These are phyloP conservation scores for Raffaelea albimanens DNA, from an alignment of 2,329 filamentous ascomycete species.

Conservation along the genomic window DNA sequence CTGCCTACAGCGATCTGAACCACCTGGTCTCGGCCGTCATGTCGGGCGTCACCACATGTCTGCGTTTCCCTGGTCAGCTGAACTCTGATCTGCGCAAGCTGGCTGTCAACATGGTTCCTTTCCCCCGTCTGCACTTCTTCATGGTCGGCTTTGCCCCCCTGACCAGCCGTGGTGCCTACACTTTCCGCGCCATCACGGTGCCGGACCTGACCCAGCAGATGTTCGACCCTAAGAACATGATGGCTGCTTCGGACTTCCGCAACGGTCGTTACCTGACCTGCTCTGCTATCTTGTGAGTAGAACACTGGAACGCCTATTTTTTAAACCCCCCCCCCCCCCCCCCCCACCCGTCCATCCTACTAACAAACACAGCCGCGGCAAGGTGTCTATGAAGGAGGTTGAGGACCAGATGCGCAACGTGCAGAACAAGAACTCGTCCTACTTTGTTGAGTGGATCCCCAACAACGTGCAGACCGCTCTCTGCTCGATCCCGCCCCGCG, in stretches of 20 bases:
- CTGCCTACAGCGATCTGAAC: slow-evolving; percentile 98
- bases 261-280: slow-evolving; percentile 99
- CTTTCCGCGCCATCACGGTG: slow-evolving; percentile 95
- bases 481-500: slow-evolving; percentile 95
- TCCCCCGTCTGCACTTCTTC: slow-evolving; percentile 99
- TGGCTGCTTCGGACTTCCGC: slow-evolving; percentile 99
- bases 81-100: slow-evolving; percentile 99
- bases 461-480: slow-evolving; percentile 99
- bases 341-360: neutral
- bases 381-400: slow-evolving; percentile 99
- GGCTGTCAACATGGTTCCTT: slow-evolving; percentile 99
- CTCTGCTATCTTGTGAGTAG: slow-evolving; percentile 86
- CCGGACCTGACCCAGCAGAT: slow-evolving; percentile 99
- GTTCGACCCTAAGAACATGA: slow-evolving; percentile 99
- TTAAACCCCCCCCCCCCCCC: neutral
- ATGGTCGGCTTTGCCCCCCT: slow-evolving; percentile 99
- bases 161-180: slow-evolving; percentile 75
- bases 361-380: slow-evolving; percentile 65
- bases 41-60: slow-evolving; percentile 96
- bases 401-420: slow-evolving; percentile 99
- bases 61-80: slow-evolving; percentile 98
- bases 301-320: slow-evolving; percentile 14
- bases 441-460: slow-evolving; percentile 99
- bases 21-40: slow-evolving; percentile 99
- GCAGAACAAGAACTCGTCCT: slow-evolving; percentile 98